These are phyloP conservation scores for Xenoacremonium recifei DNA, from an alignment of 2,329 filamentous ascomycete species.

Conservation along the genomic window DNA sequence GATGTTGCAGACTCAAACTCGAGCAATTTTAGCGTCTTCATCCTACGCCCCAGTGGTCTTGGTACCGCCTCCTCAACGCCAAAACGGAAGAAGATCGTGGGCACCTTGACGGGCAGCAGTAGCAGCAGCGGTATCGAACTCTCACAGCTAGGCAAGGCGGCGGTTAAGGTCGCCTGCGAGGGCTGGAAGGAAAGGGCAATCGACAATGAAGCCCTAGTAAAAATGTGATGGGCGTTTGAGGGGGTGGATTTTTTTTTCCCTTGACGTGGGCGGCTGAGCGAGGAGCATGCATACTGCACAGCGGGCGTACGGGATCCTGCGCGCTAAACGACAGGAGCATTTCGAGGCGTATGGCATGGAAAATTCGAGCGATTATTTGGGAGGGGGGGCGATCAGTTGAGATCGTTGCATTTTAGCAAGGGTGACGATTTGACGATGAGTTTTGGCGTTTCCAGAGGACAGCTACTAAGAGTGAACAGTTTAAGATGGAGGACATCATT, in stretches of 20 bases:
- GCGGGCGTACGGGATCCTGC: background rate
- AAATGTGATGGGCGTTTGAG: slow-evolving; percentile 28
- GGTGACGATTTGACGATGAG: too few relatives aligned
- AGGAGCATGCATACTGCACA: too few relatives aligned
- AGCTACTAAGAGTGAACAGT: too few relatives aligned
- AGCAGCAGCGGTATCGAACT: slow-evolving; percentile 32
- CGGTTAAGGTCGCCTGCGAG: slow-evolving; percentile 35
- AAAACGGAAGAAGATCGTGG: slow-evolving; percentile 27
- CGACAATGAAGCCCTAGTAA: slow-evolving; percentile 31
- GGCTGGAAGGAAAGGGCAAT: slow-evolving; percentile 35
- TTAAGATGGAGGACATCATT: too few relatives aligned
- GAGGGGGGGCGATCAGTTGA: too few relatives aligned
- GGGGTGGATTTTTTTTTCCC: too few relatives aligned
- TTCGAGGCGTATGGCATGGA: background rate
- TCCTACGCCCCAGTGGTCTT: slow-evolving; percentile 36
- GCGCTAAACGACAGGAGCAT: slow-evolving; percentile 1
- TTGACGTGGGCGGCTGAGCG: too few relatives aligned
- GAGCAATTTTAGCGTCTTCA: slow-evolving; percentile 34
- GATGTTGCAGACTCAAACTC: slow-evolving; percentile 34
- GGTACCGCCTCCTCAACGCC: slow-evolving; percentile 22
- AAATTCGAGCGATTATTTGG: background rate
- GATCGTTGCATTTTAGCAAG: too few relatives aligned
- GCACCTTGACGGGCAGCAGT: too few relatives aligned
- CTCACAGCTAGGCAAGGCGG: slow-evolving; percentile 33
- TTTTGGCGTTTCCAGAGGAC: too few relatives aligned